phyloP scores from a whole-genome alignment of 768 basidiomycete species.

The Plicaturopsis crispa region DNA sequence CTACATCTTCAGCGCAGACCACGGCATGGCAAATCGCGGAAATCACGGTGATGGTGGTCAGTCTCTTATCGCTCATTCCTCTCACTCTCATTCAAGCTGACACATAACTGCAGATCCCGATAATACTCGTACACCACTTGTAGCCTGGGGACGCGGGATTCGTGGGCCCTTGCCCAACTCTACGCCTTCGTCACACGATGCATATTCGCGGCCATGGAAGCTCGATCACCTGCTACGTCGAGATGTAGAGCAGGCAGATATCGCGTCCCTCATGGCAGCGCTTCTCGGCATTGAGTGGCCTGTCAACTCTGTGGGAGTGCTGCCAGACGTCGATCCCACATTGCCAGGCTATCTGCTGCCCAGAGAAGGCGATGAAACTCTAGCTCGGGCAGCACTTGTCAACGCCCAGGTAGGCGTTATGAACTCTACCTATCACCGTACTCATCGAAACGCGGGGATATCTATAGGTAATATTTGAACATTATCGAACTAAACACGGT shows the following conservation, averaged over 20 bases:
- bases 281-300: constrained; percentile 71
- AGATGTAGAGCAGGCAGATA: constrained; percentile 81
- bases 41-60: constrained; percentile 86
- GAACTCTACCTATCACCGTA: neutral
- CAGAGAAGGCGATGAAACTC: constrained; percentile 34
- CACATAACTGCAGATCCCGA: constrained; percentile 55
- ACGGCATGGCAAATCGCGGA: constrained; percentile 84
- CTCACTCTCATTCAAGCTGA: constrained; percentile 2
- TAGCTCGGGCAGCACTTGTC: constrained; percentile 49
- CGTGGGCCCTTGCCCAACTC: constrained; percentile 58
- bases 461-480: constrained; percentile 57
- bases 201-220: constrained; percentile 59
- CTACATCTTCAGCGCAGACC: constrained; percentile 81
- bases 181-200: constrained; percentile 54
- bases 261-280: constrained; percentile 71
- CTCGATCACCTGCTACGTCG: constrained; percentile 51
- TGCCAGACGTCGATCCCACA: constrained; percentile 66
- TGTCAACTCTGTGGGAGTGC: constrained; percentile 74
- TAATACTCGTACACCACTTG: constrained; percentile 77
- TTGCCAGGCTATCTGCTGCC: constrained; percentile 51
- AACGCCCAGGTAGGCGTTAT: constrained; percentile 47
- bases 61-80: constrained; percentile 10
- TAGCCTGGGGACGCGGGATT: constrained; percentile 78
- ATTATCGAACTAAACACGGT: constrained; percentile 76
- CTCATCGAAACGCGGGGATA: constrained; percentile 2